Evolutionary conservation across 164 flowering plant species (phyloP).

Genomic region (Kalanchoe fedtschenkoi): DNA sequence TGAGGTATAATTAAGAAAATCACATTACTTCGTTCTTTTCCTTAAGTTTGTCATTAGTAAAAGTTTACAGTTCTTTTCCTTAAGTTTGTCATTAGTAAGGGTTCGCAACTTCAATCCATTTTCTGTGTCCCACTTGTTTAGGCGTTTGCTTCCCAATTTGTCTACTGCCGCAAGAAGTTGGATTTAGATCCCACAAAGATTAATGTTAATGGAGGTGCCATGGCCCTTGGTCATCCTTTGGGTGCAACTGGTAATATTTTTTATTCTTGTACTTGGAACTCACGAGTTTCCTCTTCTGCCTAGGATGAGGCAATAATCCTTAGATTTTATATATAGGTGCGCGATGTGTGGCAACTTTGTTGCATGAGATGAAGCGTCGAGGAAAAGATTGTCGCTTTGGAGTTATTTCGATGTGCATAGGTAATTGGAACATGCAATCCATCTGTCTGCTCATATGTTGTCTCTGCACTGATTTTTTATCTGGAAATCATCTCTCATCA

Average conservation of each 20-base stretch:
- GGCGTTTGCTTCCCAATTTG: constrained; percentile 96
- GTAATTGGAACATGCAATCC: constrained; percentile 10
- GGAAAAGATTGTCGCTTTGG: constrained; percentile 60
- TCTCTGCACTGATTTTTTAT: not conserved
- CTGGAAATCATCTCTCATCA: not conserved
- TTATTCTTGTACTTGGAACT: not conserved
- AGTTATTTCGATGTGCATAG: constrained; percentile 60
- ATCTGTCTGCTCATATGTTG: not conserved
- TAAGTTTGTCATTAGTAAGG: not conserved
- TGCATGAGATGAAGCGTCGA: constrained; percentile 68
- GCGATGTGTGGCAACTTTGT: constrained; percentile 50
- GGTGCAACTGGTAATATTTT: constrained; percentile 22
- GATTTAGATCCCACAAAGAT: constrained; percentile 82
- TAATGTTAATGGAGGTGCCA: constrained; percentile 97
- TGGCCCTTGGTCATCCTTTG: constrained; percentile 90
- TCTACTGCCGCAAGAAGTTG: constrained; percentile 78
- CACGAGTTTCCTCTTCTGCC: not conserved
- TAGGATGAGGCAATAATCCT: not conserved
- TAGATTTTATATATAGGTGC: constrained; percentile 30
- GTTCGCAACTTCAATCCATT: not conserved
- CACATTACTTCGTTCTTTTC: not conserved
- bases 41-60: not conserved
- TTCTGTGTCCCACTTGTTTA: constrained; percentile 9
- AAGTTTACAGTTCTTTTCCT: not conserved
- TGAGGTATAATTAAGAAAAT: constrained; percentile 39